Base-by-base conservation (phyloP, 345 rosid genomes). In the Salix suchowensis region DNA sequence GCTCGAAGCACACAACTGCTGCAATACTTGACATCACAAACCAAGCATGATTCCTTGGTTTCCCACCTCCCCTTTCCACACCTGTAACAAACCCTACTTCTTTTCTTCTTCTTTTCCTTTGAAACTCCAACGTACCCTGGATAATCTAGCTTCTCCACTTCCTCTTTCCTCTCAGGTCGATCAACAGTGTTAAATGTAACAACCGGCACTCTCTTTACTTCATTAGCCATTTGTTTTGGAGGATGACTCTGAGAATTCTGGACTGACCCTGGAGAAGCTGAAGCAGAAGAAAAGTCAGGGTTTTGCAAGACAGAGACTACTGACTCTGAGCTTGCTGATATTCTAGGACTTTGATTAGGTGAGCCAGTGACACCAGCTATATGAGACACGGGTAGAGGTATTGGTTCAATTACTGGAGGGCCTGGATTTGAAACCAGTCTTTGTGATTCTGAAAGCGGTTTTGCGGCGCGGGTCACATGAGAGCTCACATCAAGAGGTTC, bases 11-110 rank as follows among this genome's bases (percentile, higher is more conserved):
- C 92, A 73, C 98, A 96, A 88, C 84, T 94, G 79, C 98, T 87
- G 79, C 99, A 96, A 75, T 91, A 96, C 85, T 86, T 92, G 32
- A 91, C 89, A 82, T 90, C 97, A 84, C 99, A 96, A 70, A 96
- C 99, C 46, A 92, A 84, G 77, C 99, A 96, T 7, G 97, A 88
- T 74, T 94, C 99, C 79, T 94, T 96, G 34, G 87, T 76, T 75
- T 96, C 99, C 99, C 99, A 96, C 86, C 94, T 96, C 30, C 90
- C 90, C 85, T 88, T 96, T 4, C 96, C 91, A 44, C 99, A 96
- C 77, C 97, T 79, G 71, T 74, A 86, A 83, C 99, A 96, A 70
- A 82, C 88, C 72, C 89, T 89, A 24, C 83, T 88, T 71, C 84
- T 89, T 71, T 84, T 91, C 87, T 82, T 85, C 80, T 77, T 92